Evolutionary conservation across 2,329 filamentous ascomycete species (phyloP), one percentile per base, ranked within the genome.

Genomic region (Fusarium torreyae): DNA sequence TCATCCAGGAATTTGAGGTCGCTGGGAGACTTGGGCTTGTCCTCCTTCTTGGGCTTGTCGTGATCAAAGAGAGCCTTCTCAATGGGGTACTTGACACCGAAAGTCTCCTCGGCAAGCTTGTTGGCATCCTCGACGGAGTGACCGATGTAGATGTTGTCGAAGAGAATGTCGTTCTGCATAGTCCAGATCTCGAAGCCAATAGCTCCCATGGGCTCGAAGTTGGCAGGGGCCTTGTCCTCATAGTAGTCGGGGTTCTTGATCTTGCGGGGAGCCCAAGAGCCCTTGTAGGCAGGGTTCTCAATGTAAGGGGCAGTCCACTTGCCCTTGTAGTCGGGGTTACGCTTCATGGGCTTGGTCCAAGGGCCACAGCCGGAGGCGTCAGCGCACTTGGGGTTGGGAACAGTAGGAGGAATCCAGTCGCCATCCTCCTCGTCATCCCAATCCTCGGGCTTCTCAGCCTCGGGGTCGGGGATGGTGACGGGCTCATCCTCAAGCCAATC

Each of bases 101-200:
- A 99, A 57, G 94, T 93, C 88, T 97, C 93, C 71, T 92, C 87
- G 76, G 94, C 92, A 78, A 99, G 87, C 85, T 94, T 92, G 82
- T 92, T 90, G 68, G 96, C 96, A 74, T 99, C 96, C 78, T 94
- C 94, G 74, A 96, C 81, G 20, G 95, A 98, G 90, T 99, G 96
- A 70, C 96, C 96, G 80, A 99, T 94, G 89, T 98, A 99, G 87
- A 99, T 97, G 91, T 99, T 99, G 89, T 98, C 94, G 77, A 99
- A 98, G 77, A 98, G 91, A 76, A 99, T 98, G 79, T 98, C 92
- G 81, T 91, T 97, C 85, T 98, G 95, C 96, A 99, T 99, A 77
- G 96, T 98, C 96, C 96, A 99, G 85, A 99, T 95, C 84, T 99
- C 96, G 78, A 98, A 98, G 76, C 96, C 96, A 84, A 98, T 94